A percentile compares a stretch with the other conserved stretches of the same genome.
Conservation (phyloP, 345 rosid genomes). For the Clausena lansium region DNA sequence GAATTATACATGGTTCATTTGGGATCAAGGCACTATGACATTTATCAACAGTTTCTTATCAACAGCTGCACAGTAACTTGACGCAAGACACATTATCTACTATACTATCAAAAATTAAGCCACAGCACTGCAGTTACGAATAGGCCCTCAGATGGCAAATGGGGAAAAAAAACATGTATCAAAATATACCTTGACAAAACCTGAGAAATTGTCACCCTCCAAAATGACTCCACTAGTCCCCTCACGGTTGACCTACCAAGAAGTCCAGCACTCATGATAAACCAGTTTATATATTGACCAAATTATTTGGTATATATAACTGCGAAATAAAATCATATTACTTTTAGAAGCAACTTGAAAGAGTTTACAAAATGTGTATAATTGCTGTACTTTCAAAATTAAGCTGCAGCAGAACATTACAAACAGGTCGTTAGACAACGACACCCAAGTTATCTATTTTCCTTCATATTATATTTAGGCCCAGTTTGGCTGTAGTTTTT, state of each 20-base stretch:
- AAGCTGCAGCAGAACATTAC: too few relatives aligned
- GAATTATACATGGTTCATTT: too few relatives aligned
- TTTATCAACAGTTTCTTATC: too few relatives aligned
- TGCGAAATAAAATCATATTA: background rate
- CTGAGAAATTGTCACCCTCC: conserved; percentile 18
- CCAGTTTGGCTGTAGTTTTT: too few relatives aligned
- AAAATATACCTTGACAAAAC: conserved; percentile 16
- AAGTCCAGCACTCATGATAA: background rate
- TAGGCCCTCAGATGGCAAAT: background rate
- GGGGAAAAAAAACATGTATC: background rate
- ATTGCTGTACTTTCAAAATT: too few relatives aligned
- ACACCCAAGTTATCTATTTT: background rate
- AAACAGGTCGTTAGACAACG: too few relatives aligned
- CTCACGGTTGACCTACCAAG: conserved; percentile 45
- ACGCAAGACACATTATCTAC: too few relatives aligned
- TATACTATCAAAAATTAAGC: too few relatives aligned
- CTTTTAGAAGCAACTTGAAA: too few relatives aligned
- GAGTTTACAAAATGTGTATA: too few relatives aligned
- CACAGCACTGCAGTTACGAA: background rate
- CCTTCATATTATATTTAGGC: background rate
- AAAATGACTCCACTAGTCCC: conserved; percentile 22
- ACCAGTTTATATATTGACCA: background rate
- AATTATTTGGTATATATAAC: background rate
- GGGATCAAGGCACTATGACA: too few relatives aligned
- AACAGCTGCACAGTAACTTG: too few relatives aligned